These are phyloP conservation scores for Acanthamoeba royreba DNA, from an alignment of 208 protist species.

Conservation along the genomic window DNA sequence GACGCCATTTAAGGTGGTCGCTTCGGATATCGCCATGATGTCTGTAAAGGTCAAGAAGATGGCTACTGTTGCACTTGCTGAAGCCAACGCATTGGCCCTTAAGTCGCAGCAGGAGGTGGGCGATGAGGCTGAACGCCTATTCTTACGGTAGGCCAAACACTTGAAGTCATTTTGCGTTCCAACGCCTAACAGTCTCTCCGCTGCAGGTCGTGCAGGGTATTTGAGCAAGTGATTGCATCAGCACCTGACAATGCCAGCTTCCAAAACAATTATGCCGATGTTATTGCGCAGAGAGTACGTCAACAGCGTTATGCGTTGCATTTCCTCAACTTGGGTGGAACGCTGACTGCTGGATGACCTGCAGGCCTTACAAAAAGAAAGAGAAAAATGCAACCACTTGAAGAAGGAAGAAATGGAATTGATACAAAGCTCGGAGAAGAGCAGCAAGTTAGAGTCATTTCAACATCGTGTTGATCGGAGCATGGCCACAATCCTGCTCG, in stretches of 20 bases:
- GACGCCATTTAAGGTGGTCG: slow-evolving; percentile 11
- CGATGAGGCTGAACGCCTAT: neutral
- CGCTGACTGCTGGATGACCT: neutral
- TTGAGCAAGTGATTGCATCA: neutral
- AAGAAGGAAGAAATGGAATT: neutral
- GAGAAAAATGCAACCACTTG: neutral
- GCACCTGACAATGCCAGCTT: neutral
- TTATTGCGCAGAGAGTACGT: neutral
- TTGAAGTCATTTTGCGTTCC: too few relatives aligned
- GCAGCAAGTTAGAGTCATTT: neutral
- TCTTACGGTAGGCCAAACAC: neutral
- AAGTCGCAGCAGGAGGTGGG: slow-evolving; percentile 14
- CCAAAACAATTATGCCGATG: slow-evolving; percentile 8
- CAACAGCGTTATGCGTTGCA: too few relatives aligned
- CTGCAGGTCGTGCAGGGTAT: neutral
- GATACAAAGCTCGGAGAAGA: neutral
- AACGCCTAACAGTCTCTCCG: too few relatives aligned
- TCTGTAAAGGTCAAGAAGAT: neutral
- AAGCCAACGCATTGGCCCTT: slow-evolving; percentile 3
- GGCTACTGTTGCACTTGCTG: neutral
- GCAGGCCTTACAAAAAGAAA: neutral
- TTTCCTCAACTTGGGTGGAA: neutral
- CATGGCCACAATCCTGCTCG: neutral
- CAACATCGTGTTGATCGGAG: neutral
- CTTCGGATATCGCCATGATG: neutral